Evolutionary conservation across 306 rosid species (phyloP), one percentile per base, ranked within the genome.

Genomic region (Inga laurina): DNA sequence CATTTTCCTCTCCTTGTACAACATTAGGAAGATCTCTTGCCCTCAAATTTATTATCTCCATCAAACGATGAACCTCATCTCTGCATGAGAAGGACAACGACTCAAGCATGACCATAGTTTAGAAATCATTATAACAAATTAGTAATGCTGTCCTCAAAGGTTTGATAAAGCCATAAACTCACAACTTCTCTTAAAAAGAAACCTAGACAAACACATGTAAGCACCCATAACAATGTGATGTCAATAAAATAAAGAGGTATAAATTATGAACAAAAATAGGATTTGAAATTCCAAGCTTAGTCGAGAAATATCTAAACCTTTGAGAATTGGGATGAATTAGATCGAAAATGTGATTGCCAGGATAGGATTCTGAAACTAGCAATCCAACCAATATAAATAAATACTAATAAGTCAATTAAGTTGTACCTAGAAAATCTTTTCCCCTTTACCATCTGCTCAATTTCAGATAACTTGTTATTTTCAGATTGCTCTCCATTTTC

Each of bases 21-120:
- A 21, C 72, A 81, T 65, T 79, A 64, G 89, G 85, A 85, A 72
- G 85, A 68, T 88, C 94, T 73, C 84, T 81, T 49, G 85, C 90
- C 91, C 90, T 93, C 32, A 97, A 96, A 66, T 88, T 89, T 82
- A 96, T 76, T 65, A 96, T 80, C 77, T 81, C 90, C 90, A 92
- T 84, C 80, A 96, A 82, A 68, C 19, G 94, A 82, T 84, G 73
- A 37, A 86, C 85, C 89, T 95, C 98, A 66, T 89, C 94, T 86
- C 99, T 95, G 87, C 87, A 91, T 57, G 51, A 85, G 59, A 61
- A 39, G 72, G 81, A 54, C 43, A 75, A 75, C 44, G 18, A 79
- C 66, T 84, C 13, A 78, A 51, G 12, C 56, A 81, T 9, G 34
- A 54, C 34, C 21, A 67, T 30, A 67, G 34, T 51, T 19, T 34